Evolutionary conservation across 129 eudicot species (phyloP).

Genomic region (Centrapalus pauciflorus): DNA sequence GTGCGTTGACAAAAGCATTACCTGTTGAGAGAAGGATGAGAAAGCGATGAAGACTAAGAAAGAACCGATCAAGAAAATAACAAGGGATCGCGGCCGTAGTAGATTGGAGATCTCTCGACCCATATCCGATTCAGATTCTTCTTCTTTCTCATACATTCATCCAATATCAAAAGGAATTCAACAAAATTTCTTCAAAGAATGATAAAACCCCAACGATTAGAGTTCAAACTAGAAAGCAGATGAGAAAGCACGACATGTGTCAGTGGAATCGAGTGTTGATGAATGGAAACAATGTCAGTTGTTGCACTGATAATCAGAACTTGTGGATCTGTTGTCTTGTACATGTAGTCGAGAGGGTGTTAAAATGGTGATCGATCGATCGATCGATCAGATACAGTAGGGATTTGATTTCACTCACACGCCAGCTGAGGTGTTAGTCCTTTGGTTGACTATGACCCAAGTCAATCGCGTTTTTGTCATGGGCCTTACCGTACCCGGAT

Average conservation of each 20-base stretch:
- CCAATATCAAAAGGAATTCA: neutral
- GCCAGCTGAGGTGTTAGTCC: conserved; percentile 24
- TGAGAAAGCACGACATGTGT: neutral
- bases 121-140: conserved; percentile 36
- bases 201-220: conserved; percentile 1
- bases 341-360: too few relatives aligned
- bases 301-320: neutral
- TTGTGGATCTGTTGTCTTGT: conserved; percentile 11
- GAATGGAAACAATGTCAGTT: conserved; percentile 13
- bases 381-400: neutral
- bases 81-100: conserved; percentile 48
- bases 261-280: conserved; percentile 5
- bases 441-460: neutral
- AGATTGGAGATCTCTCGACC: conserved; percentile 61
- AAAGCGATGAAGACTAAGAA: conserved; percentile 51
- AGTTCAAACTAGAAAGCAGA: conserved; percentile 8
- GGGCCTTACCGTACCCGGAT: neutral
- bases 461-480: neutral
- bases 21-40: conserved; percentile 61
- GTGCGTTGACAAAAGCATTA: conserved; percentile 7
- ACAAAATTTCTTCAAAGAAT: neutral
- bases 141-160: conserved; percentile 37
- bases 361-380: conserved; percentile 5
- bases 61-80: conserved; percentile 35
- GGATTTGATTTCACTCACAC: conserved; percentile 7